phyloP scores from a whole-genome alignment of 2,329 filamentous ascomycete genomes.

The Stemphylium vesicarium region DNA sequence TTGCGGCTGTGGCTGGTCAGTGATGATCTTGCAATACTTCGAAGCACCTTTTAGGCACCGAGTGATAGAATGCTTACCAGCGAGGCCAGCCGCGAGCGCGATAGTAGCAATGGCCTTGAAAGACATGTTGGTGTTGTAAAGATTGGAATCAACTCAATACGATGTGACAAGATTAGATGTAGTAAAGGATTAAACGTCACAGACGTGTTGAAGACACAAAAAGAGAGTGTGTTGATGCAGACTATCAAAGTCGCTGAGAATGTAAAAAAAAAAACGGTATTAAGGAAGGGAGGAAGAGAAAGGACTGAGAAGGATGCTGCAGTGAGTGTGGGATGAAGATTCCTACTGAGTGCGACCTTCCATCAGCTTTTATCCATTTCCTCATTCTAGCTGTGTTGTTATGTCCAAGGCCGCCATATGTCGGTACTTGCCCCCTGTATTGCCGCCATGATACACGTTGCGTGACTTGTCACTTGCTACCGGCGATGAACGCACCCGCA shows the following conservation, averaged over 20 bases:
- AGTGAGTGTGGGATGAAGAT: constrained; percentile 32
- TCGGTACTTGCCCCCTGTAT: constrained; percentile 24
- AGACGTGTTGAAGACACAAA: constrained; percentile 31
- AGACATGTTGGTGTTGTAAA: constrained; percentile 34
- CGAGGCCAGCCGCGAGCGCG: constrained; percentile 42
- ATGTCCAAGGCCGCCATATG: constrained; percentile 8
- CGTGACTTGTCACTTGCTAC: constrained; percentile 15
- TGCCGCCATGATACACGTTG: constrained; percentile 23
- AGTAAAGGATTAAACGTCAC: constrained; percentile 38
- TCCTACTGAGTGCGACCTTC: constrained; percentile 15
- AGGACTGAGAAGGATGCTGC: constrained; percentile 15
- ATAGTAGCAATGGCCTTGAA: constrained; percentile 34
- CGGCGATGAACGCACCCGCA: constrained; percentile 27
- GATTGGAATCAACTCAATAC: constrained; percentile 27
- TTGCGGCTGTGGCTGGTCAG: constrained; percentile 32
- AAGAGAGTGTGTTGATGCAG: constrained; percentile 32
- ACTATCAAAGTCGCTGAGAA: constrained; percentile 46
- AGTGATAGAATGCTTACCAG: constrained; percentile 28
- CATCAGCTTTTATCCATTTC: constrained; percentile 37
- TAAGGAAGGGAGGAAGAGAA: constrained; percentile 31
- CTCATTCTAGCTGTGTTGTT: not conserved
- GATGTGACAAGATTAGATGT: constrained; percentile 31
- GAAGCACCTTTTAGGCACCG: no score
- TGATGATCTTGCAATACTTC: not conserved
- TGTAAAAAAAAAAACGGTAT: constrained; percentile 27